These are phyloP conservation scores for Chytridium lagenaria DNA, from an alignment of 371 early-diverging fungal species.

Conservation along the genomic window DNA sequence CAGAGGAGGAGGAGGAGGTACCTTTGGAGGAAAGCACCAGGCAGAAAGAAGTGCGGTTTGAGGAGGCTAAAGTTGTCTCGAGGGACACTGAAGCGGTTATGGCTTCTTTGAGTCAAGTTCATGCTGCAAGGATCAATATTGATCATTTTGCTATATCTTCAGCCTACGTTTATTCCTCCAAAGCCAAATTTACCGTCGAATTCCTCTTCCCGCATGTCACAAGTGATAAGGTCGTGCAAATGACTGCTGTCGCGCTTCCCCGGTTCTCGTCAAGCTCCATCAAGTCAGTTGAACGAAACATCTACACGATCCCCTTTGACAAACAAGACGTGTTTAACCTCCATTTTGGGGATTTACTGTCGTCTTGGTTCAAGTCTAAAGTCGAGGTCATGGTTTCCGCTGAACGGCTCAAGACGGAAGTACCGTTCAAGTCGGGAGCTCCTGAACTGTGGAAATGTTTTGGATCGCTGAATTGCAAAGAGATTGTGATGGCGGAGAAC, in stretches of 20 bases:
- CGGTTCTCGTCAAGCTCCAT: conserved; percentile 1
- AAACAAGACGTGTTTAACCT: not conserved
- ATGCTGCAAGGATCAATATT: conserved; percentile 29
- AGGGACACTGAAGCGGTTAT: not conserved
- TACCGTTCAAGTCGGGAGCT: conserved; percentile 6
- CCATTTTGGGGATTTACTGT: not conserved
- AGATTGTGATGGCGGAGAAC: not conserved
- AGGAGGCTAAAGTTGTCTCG: not conserved
- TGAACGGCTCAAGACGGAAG: not conserved
- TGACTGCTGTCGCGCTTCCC: not conserved
- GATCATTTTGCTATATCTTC: conserved; percentile 29
- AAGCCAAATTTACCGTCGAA: conserved; percentile 21
- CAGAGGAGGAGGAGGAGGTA: not conserved
- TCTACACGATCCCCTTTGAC: not conserved
- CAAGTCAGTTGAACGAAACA: not conserved
- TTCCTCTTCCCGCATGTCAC: not conserved
- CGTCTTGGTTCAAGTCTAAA: not conserved
- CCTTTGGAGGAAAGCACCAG: too few relatives aligned
- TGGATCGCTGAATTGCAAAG: not conserved
- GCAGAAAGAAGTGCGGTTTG: not conserved
- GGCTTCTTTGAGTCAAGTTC: conserved; percentile 38
- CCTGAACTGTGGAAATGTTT: conserved; percentile 5
- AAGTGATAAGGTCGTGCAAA: not conserved
- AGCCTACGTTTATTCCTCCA: not conserved
- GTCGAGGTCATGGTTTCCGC: not conserved